Evolutionary conservation across 306 rosid species (phyloP).

Genomic region (Medicago ruthenica): DNA sequence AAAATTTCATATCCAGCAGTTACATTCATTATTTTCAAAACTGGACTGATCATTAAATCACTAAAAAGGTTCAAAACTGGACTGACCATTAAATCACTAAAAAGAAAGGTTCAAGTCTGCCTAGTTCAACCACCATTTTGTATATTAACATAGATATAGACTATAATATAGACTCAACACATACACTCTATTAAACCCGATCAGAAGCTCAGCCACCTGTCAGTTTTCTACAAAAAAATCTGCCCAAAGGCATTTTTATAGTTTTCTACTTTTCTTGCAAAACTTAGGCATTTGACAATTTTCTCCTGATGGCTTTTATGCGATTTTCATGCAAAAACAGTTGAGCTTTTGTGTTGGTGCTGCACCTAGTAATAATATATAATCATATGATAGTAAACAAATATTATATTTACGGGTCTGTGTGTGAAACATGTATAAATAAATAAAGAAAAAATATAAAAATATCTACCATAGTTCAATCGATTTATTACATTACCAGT

Average conservation of each 20-base stretch:
- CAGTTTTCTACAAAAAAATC: background rate
- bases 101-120: conserved; percentile 10
- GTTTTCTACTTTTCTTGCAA: conserved; percentile 1
- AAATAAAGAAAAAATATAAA: background rate
- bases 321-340: background rate
- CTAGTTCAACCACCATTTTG: background rate
- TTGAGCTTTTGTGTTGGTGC: background rate
- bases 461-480: background rate
- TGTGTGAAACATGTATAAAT: background rate
- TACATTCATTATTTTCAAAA: background rate
- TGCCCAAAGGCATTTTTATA: background rate
- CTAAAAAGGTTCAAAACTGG: background rate
- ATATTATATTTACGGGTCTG: background rate
- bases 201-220: background rate
- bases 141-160: background rate
- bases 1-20: background rate
- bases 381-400: background rate
- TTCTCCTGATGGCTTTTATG: background rate
- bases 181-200: background rate
- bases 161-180: background rate
- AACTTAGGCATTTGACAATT: conserved; percentile 3
- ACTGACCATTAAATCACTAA: background rate
- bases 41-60: background rate
- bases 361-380: background rate
- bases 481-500: background rate